Base-by-base conservation (phyloP, 306 rosid genomes). In the Prunus armeniaca region DNA sequence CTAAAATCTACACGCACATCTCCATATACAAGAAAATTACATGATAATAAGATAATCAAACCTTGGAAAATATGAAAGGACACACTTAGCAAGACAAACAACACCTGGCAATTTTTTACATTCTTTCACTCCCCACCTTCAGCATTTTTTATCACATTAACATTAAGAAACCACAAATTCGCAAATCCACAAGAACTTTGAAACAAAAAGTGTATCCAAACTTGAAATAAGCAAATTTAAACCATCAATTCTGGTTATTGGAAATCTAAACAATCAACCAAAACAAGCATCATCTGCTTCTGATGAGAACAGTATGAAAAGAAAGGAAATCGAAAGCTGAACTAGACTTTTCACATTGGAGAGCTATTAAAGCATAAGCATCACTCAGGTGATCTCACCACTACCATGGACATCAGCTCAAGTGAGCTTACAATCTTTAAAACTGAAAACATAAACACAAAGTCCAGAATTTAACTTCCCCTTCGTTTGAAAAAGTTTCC, bases 1-100 rank as follows among this genome's bases (percentile, higher is more conserved):
- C 66, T 75, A 27, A 56, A 72, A 69, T 49, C 52, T 51, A 51
- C 27, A 78, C 80, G 3, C 43, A 69, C 63, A 67, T 69, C 63
- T 63, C 72, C 19, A 66, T 45, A 70, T 28, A 43, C 24, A 73
- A 57, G 2, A 73, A 52, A 12, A 43, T 38, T 32, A n/a, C 45
- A 45, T 38, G 18, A 19, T 25, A 15, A 38, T 62, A 34, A 34
- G 62, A 25, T 69, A 43, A 10, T 38, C 57, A 54, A 15, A 49
- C 43, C 71, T 18, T 61, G 27, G 5, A 54, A 34, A 54, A 57
- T 30, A 38, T 50, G 3, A 60, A 30, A 15, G 41, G 27, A 4
- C 58, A 30, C 58, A 63, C 25, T 49, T 54, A 61, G 56, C 71
- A 28, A 64, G 34, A 68, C 56, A 78, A 19, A 49, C 71, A 25